Percentiles rank a stretch among this genome's conserved stretches.
Conservation (phyloP, 202 grass and related monocot genomes). For the Alloteropsis angusta region DNA sequence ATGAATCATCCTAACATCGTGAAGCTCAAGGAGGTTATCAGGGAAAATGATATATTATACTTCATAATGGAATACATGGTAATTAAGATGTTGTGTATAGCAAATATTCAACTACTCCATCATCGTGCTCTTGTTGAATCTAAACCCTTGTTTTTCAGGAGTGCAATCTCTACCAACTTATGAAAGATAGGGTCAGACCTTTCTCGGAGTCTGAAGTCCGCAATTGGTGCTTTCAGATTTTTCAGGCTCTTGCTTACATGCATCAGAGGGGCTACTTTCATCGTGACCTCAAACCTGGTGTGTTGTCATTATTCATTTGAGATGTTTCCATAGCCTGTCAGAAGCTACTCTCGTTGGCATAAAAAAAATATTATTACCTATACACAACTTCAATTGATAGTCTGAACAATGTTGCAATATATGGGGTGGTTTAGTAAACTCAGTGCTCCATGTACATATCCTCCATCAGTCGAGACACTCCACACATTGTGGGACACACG, state of each 20-base stretch:
- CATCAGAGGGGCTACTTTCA: conserved; percentile 93
- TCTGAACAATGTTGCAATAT: neutral
- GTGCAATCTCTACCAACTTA: conserved; percentile 95
- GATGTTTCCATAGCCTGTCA: neutral
- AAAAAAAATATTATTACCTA: neutral
- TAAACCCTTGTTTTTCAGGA: conserved; percentile 44
- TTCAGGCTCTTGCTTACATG: conserved; percentile 97
- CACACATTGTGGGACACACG: neutral
- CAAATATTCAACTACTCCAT: neutral
- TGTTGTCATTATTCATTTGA: neutral
- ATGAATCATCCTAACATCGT: conserved; percentile 98
- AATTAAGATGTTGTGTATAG: conserved; percentile 17
- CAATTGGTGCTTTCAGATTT: conserved; percentile 99
- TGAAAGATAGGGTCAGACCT: conserved; percentile 81
- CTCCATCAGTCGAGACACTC: neutral
- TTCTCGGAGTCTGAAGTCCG: conserved; percentile 76
- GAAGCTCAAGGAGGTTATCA: conserved; percentile 96
- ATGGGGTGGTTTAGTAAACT: neutral
- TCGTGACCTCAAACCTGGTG: conserved; percentile 93
- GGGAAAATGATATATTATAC: conserved; percentile 84
- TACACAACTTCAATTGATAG: neutral
- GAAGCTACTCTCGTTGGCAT: neutral
- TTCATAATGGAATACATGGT: conserved; percentile 99
- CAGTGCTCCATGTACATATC: neutral
- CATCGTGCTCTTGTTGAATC: conserved; percentile 14